phyloP scores from a whole-genome alignment of 805 yeast genomes.

The Cyberlindnera saturnus region DNA sequence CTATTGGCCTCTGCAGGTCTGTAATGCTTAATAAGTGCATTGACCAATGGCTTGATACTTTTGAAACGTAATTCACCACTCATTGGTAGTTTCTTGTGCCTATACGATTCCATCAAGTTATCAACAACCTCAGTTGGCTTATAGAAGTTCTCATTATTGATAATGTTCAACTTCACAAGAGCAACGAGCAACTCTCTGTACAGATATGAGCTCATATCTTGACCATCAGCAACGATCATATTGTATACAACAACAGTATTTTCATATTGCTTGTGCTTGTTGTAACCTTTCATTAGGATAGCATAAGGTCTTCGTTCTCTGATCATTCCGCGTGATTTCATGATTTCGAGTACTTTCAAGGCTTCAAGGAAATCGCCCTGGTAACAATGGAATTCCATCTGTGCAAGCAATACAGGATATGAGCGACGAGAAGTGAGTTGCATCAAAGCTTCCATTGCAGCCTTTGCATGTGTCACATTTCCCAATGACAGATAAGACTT shows the following conservation, averaged over 20 bases:
- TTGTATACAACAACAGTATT: slow-evolving; percentile 24
- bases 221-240: slow-evolving; percentile 20
- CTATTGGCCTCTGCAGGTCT: slow-evolving; percentile 28
- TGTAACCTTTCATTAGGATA: slow-evolving; percentile 26
- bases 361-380: slow-evolving; percentile 24
- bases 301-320: slow-evolving; percentile 25
- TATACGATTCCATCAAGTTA: slow-evolving; percentile 24
- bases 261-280: slow-evolving; percentile 20
- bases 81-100: slow-evolving; percentile 16
- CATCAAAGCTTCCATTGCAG: slow-evolving; percentile 8
- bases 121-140: slow-evolving; percentile 26
- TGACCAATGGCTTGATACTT: slow-evolving; percentile 30
- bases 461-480: slow-evolving; percentile 7
- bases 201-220: slow-evolving; percentile 22
- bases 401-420: slow-evolving; percentile 2
- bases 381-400: slow-evolving; percentile 6
- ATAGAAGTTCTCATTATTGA: slow-evolving; percentile 23
- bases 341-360: slow-evolving; percentile 23
- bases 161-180: slow-evolving; percentile 24
- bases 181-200: slow-evolving; percentile 27
- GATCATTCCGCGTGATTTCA: slow-evolving; percentile 16
- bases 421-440: neutral
- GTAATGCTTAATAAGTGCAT: slow-evolving; percentile 24
- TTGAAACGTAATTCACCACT: slow-evolving; percentile 27
- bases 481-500: slow-evolving; percentile 11